Evolutionary conservation across 192 early-diverging fungal genomes (phyloP).

Genomic region (Coemansia sp.): DNA sequence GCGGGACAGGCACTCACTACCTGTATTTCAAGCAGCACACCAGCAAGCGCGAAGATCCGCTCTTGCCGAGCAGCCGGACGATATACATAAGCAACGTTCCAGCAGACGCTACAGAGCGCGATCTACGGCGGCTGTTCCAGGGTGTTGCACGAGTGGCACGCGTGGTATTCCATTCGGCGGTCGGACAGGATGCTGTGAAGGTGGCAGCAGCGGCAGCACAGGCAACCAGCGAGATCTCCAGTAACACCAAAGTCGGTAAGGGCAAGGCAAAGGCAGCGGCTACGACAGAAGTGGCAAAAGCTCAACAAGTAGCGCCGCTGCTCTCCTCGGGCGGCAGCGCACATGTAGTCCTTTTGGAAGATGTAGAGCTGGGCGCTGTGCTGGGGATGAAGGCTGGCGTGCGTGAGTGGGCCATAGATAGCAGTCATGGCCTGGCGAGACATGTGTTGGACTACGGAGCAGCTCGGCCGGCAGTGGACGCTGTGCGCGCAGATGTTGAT

Average conservation of each 20-base stretch:
- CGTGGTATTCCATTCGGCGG: constrained; percentile 57
- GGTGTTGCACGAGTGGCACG: constrained; percentile 55
- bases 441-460: constrained; percentile 45
- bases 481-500: constrained; percentile 68
- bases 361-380: constrained; percentile 61
- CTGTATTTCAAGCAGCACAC: constrained; percentile 61
- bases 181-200: constrained; percentile 36
- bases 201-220: constrained; percentile 11
- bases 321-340: constrained; percentile 60
- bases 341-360: constrained; percentile 69
- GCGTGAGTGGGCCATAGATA: constrained; percentile 41
- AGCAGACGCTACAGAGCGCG: constrained; percentile 63
- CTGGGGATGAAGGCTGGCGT: constrained; percentile 60
- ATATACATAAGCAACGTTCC: constrained; percentile 71
- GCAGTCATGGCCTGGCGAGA: constrained; percentile 26
- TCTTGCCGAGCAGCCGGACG: constrained; percentile 61
- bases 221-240: constrained; percentile 45
- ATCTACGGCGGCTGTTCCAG: constrained; percentile 64
- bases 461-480: constrained; percentile 36
- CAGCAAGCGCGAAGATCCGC: constrained; percentile 38
- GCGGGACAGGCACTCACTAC: constrained; percentile 39
- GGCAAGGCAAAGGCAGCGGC: constrained; percentile 9
- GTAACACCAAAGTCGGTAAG: constrained; percentile 32
- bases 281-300: constrained; percentile 24
- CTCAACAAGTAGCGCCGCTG: constrained; percentile 42